These are phyloP conservation scores for Cercospora brassicicola DNA, from an alignment of 2,329 filamentous ascomycete species.

Conservation along the genomic window DNA sequence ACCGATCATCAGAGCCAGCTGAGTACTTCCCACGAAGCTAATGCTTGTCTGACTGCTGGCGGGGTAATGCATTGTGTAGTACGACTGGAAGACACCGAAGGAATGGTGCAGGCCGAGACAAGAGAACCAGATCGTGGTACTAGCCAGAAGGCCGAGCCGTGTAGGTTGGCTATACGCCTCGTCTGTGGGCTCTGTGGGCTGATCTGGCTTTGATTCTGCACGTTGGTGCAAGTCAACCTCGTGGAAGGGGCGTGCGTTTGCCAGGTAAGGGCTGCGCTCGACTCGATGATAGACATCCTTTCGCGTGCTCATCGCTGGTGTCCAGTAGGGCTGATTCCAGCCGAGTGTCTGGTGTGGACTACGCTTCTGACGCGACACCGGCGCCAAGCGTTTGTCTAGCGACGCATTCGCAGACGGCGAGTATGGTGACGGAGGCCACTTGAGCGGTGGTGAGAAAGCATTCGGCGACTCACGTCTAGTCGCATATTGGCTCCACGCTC, in stretches of 20 bases:
- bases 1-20: not conserved
- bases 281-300: not conserved
- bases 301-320: not conserved
- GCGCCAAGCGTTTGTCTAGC: not conserved
- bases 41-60: not conserved
- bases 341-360: not conserved
- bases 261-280: not conserved
- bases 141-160: not conserved
- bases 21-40: constrained; percentile 8
- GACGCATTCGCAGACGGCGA: not conserved
- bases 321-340: not conserved
- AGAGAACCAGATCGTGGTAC: not conserved
- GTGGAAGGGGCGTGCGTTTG: not conserved
- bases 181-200: not conserved
- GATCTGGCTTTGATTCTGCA: not conserved
- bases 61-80: not conserved
- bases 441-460: not conserved
- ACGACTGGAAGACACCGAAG: not conserved
- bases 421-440: not conserved
- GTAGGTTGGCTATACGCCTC: not conserved
- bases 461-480: not conserved
- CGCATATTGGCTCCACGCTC: not conserved
- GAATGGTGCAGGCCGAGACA: not conserved
- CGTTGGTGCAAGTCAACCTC: not conserved
- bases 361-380: not conserved